These are phyloP conservation scores for Annona squamosa DNA, from an alignment of 164 flowering plant genomes.

Conservation along the genomic window DNA sequence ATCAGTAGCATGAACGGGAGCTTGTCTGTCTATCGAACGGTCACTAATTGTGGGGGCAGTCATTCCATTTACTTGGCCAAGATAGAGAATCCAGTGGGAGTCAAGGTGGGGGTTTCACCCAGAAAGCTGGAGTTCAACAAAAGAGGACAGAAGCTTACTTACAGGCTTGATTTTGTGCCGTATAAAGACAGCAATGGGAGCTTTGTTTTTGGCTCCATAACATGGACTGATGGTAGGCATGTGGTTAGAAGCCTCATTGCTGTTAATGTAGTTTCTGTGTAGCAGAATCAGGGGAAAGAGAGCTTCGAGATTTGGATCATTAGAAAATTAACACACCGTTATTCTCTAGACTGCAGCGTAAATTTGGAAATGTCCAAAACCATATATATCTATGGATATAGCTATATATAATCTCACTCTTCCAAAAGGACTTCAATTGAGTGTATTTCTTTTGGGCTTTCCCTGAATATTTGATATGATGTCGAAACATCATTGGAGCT, in stretches of 20 bases:
- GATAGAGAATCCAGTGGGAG: slow-evolving; percentile 35
- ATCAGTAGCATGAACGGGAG: slow-evolving; percentile 41
- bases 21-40: slow-evolving; percentile 37
- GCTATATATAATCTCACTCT: neutral
- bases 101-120: slow-evolving; percentile 32
- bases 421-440: neutral
- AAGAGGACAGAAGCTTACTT: slow-evolving; percentile 38
- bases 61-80: slow-evolving; percentile 31
- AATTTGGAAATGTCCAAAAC: too few species aligned
- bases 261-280: slow-evolving; percentile 39
- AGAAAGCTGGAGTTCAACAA: slow-evolving; percentile 26
- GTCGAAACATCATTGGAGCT: too few species aligned
- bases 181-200: slow-evolving; percentile 27
- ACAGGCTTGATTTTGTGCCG: slow-evolving; percentile 33
- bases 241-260: slow-evolving; percentile 46
- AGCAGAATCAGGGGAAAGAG: neutral
- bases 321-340: neutral
- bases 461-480: neutral
- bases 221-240: slow-evolving; percentile 39
- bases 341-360: too few species aligned
- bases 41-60: slow-evolving; percentile 42
- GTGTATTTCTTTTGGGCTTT: neutral
- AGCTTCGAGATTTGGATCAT: neutral
- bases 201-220: slow-evolving; percentile 48
- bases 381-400: too few species aligned